phyloP scores from a whole-genome alignment of 164 flowering plant genomes.

The Protea cynaroides region DNA sequence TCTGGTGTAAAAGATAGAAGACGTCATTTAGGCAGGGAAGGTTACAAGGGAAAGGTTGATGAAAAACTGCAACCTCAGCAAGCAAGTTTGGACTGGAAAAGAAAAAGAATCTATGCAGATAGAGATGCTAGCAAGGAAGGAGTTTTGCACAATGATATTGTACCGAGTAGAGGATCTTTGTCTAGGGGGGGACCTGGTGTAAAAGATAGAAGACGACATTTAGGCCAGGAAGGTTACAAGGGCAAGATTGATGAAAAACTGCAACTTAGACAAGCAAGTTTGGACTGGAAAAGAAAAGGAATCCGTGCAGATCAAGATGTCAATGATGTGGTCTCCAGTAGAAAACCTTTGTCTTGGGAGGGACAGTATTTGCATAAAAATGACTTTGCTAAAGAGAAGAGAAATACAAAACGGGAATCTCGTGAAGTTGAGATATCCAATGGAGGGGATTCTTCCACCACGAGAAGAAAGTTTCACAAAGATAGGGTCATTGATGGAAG shows the following conservation, averaged over 20 bases:
- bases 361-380: slow-evolving; percentile 1
- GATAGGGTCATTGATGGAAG: slow-evolving; percentile 10
- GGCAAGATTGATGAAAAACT: background rate
- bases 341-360: slow-evolving; percentile 11
- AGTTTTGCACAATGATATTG: background rate
- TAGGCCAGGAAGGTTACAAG: background rate
- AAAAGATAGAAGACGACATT: slow-evolving; percentile 1
- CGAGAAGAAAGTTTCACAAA: slow-evolving; percentile 1
- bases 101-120: slow-evolving; percentile 32
- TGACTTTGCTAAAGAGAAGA: slow-evolving; percentile 7
- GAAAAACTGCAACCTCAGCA: background rate
- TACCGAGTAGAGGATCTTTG: slow-evolving; percentile 4
- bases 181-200: slow-evolving; percentile 2
- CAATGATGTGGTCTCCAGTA: background rate
- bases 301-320: slow-evolving; percentile 15
- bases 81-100: slow-evolving; percentile 16
- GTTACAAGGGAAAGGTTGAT: background rate
- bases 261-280: background rate
- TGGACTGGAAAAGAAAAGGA: slow-evolving; percentile 31
- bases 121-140: slow-evolving; percentile 9
- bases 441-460: background rate
- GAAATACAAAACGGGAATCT: slow-evolving; percentile 1
- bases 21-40: background rate
- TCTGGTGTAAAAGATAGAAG: slow-evolving; percentile 1
- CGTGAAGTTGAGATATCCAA: background rate